Conservation (phyloP, 129 eudicot genomes). For the Silybum marianum region DNA sequence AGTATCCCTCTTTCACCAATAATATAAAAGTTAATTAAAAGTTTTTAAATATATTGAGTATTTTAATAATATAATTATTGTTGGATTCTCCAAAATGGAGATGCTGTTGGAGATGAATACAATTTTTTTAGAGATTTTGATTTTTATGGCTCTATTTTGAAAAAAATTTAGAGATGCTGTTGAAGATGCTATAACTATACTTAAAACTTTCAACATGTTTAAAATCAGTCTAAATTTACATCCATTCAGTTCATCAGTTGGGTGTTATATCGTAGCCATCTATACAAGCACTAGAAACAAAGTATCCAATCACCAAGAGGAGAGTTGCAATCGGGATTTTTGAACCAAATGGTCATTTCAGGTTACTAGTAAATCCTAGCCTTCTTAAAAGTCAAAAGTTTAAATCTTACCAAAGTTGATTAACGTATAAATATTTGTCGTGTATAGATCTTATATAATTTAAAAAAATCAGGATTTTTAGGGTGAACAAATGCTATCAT, state of each 20-base stretch:
- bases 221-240: neutral
- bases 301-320: neutral
- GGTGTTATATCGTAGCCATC: neutral
- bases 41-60: too few relatives aligned
- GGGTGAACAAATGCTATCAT: conserved; percentile 19
- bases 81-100: too few relatives aligned
- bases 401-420: neutral
- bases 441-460: neutral
- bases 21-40: too few relatives aligned
- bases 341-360: neutral
- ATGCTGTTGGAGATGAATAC: too few relatives aligned
- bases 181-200: too few relatives aligned
- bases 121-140: too few relatives aligned
- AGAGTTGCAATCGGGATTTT: neutral
- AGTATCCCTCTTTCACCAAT: too few relatives aligned
- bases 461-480: neutral
- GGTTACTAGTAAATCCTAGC: neutral
- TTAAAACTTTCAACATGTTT: neutral
- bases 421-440: neutral
- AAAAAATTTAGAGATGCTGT: too few relatives aligned
- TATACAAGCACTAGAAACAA: neutral
- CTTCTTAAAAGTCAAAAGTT: neutral
- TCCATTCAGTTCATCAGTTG: neutral
- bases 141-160: too few relatives aligned
- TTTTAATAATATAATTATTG: too few relatives aligned